Conservation (phyloP, 1,284 basidiomycete genomes). For the Exobasidium rhododendri region DNA sequence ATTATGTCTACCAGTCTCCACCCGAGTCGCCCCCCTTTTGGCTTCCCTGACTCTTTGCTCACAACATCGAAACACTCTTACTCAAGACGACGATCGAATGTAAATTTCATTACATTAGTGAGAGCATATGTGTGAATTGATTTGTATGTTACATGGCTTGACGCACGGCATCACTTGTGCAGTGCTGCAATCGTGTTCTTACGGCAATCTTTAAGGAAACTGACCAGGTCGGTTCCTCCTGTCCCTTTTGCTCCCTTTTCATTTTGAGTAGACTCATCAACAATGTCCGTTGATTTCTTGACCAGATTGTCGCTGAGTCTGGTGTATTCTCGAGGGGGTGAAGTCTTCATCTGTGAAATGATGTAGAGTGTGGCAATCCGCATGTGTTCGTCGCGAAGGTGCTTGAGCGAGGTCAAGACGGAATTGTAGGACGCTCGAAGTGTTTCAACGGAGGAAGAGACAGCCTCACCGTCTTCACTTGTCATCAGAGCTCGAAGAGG, state of each 20-base stretch:
- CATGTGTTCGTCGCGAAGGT: constrained; percentile 82
- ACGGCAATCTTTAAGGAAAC: constrained; percentile 43
- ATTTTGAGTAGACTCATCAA: constrained; percentile 17
- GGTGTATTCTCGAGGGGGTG: constrained; percentile 36
- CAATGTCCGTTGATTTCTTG: constrained; percentile 4
- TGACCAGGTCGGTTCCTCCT: constrained; percentile 48
- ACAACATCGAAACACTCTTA: too few relatives aligned
- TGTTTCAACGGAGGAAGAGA: constrained; percentile 16
- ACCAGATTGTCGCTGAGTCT: constrained; percentile 31
- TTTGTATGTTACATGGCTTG: too few relatives aligned
- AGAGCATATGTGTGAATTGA: too few relatives aligned
- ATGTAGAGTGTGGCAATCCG: constrained; percentile 77
- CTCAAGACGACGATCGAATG: too few relatives aligned
- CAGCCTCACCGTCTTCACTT: background rate
- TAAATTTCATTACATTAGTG: too few relatives aligned
- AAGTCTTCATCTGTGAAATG: constrained; percentile 38
- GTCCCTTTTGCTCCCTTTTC: constrained; percentile 33
- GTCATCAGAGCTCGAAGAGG: background rate
- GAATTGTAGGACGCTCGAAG: constrained; percentile 63
- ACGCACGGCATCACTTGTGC: too few relatives aligned
- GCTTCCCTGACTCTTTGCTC: too few relatives aligned
- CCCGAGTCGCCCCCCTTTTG: too few relatives aligned
- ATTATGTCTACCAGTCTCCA: too few relatives aligned
- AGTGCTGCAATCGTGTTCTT: constrained; percentile 44
- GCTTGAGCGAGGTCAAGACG: constrained; percentile 70